Percentiles rank a stretch among this genome's conserved stretches.
Evolutionary conservation across 2,329 filamentous ascomycete species (phyloP).

Genomic region (Fonsecaea nubica): DNA sequence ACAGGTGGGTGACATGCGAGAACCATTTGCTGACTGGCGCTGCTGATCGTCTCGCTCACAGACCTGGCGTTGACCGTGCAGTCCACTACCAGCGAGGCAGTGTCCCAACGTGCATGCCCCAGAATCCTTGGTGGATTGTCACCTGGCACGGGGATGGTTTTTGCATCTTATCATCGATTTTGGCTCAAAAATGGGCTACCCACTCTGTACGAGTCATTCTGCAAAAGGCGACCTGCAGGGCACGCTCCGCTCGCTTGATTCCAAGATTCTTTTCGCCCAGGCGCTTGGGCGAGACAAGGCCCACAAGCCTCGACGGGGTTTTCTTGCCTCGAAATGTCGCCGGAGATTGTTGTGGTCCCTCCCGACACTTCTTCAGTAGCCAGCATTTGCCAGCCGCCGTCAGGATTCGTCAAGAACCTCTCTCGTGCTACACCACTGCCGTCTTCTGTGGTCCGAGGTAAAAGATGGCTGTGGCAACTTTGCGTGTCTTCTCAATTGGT

Average conservation of each 20-base stretch:
- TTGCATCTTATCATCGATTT: not conserved
- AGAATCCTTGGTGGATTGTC: not conserved
- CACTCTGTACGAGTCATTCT: not conserved
- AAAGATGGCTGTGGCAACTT: not conserved
- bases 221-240: not conserved
- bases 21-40: not conserved
- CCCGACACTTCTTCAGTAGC: constrained; percentile 7
- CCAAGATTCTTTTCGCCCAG: not conserved
- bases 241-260: not conserved
- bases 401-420: not conserved
- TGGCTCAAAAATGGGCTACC: not conserved
- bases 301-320: constrained; percentile 1
- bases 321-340: not conserved
- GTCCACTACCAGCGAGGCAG: not conserved
- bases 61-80: not conserved
- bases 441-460: not conserved
- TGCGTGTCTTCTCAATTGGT: not conserved
- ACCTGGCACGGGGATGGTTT: not conserved
- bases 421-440: not conserved
- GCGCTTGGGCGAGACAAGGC: constrained; percentile 2
- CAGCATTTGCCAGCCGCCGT: not conserved
- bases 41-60: not conserved
- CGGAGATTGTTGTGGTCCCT: constrained; percentile 33
- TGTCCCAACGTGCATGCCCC: not conserved
- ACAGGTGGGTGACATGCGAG: not conserved